Evolutionary conservation across 2,329 filamentous ascomycete genomes (phyloP).

Genomic region (Hypomyces perniciosus): DNA sequence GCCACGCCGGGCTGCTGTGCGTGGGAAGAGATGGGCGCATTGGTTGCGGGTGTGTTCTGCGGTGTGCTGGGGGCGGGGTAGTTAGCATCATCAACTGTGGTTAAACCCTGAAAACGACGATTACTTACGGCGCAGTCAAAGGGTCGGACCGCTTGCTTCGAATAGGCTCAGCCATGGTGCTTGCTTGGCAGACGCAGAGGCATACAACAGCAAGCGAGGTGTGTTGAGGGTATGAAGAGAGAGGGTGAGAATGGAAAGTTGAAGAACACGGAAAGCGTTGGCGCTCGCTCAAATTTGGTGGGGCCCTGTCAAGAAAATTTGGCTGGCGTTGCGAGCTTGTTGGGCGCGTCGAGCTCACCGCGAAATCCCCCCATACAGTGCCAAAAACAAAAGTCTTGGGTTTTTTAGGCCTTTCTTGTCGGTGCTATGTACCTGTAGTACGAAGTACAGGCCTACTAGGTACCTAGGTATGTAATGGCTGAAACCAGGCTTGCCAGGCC

Average conservation of each 20-base stretch:
- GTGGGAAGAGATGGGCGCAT: constrained; percentile 95
- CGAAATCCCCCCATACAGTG: constrained; percentile 1
- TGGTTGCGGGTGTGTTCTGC: constrained; percentile 93
- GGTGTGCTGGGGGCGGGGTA: constrained; percentile 66
- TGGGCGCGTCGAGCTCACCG: constrained; percentile 20
- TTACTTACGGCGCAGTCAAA: constrained; percentile 52
- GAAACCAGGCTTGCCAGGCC: too few relatives aligned
- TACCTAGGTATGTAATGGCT: too few relatives aligned
- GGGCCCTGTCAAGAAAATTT: constrained; percentile 32
- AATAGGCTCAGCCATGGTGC: constrained; percentile 57
- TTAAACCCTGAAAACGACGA: constrained; percentile 3
- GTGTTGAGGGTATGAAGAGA: constrained; percentile 20
- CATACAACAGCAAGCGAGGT: constrained; percentile 20
- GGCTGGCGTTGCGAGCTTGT: constrained; percentile 27
- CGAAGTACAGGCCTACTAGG: too few relatives aligned
- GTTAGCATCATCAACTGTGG: constrained; percentile 26
- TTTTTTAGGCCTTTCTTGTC: background rate
- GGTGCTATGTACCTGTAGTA: constrained; percentile 1
- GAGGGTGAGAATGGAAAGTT: constrained; percentile 27
- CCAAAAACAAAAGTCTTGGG: background rate
- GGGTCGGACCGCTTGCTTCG: constrained; percentile 56
- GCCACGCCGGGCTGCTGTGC: constrained; percentile 90
- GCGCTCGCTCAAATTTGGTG: constrained; percentile 36
- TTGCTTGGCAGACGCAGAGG: constrained; percentile 22
- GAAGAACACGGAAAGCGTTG: constrained; percentile 27